phyloP scores from a whole-genome alignment of 495 filamentous ascomycete genomes.

The Aspergillus biplanus region DNA sequence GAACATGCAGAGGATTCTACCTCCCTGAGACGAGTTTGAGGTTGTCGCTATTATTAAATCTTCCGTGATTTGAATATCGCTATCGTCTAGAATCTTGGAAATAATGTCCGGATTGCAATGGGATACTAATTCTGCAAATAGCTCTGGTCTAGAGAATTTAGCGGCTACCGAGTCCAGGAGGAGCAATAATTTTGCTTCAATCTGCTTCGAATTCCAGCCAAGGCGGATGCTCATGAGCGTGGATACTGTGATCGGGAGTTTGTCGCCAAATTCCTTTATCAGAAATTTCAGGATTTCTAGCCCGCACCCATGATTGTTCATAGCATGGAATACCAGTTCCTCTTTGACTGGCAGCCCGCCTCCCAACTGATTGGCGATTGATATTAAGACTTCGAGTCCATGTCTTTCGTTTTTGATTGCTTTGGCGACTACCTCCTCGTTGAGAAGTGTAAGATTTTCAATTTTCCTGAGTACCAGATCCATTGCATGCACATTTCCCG shows the following conservation, averaged over 20 bases:
- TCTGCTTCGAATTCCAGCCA: too few relatives aligned
- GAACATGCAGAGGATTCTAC: neutral
- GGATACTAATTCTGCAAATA: neutral
- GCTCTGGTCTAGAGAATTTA: neutral
- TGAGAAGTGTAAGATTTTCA: neutral
- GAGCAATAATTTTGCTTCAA: neutral
- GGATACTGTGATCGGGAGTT: neutral
- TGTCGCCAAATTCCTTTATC: neutral
- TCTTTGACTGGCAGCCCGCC: neutral
- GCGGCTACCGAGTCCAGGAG: neutral
- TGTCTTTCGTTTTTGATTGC: neutral
- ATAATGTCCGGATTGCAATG: neutral
- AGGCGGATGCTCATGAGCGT: too few relatives aligned
- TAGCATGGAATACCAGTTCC: neutral
- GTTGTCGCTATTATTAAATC: neutral
- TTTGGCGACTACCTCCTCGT: neutral
- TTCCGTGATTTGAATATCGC: neutral
- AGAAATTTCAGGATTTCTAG: neutral
- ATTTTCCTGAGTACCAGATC: neutral
- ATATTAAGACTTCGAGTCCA: neutral
- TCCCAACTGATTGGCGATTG: neutral
- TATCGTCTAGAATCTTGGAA: neutral
- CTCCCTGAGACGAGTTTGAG: neutral
- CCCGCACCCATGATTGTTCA: neutral
- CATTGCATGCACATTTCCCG: neutral